phyloP scores from a whole-genome alignment of 31 red algal genomes.

The Asparagopsis taxiformis region DNA sequence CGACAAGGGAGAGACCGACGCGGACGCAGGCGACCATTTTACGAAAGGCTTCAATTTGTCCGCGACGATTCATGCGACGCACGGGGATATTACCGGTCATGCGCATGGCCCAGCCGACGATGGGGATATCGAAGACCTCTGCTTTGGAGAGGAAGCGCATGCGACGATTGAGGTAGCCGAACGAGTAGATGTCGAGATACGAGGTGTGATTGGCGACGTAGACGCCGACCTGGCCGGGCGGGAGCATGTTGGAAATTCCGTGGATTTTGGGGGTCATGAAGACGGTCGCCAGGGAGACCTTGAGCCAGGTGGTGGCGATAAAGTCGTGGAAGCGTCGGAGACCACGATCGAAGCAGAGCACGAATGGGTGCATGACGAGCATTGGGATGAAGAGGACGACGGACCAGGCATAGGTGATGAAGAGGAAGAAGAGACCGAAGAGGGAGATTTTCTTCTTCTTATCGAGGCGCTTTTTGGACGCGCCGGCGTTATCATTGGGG shows the following conservation, averaged over 20 bases:
- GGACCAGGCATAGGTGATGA: conserved; percentile 70
- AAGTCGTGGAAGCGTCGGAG: conserved; percentile 66
- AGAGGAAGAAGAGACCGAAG: conserved; percentile 65
- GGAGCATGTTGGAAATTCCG: conserved; percentile 63
- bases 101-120: conserved; percentile 94
- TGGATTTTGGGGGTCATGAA: conserved; percentile 53
- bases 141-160: conserved; percentile 93
- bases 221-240: conserved; percentile 40
- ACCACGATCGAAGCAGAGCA: conserved; percentile 53
- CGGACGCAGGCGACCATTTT: conserved; percentile 72
- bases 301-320: conserved; percentile 83
- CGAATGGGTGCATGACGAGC: conserved; percentile 66
- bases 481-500: too few species aligned
- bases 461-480: background rate
- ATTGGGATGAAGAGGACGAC: conserved; percentile 77
- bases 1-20: conserved; percentile 70
- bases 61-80: conserved; percentile 63
- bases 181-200: conserved; percentile 89
- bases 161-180: conserved; percentile 68
- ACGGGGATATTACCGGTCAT: conserved; percentile 88
- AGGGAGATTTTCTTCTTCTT: conserved; percentile 31
- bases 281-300: conserved; percentile 53
- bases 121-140: conserved; percentile 88
- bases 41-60: conserved; percentile 79
- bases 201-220: conserved; percentile 94